These are phyloP conservation scores for Cryptococcus maquisensis DNA, from an alignment of 1,284 basidiomycete genomes.

Conservation along the genomic window DNA sequence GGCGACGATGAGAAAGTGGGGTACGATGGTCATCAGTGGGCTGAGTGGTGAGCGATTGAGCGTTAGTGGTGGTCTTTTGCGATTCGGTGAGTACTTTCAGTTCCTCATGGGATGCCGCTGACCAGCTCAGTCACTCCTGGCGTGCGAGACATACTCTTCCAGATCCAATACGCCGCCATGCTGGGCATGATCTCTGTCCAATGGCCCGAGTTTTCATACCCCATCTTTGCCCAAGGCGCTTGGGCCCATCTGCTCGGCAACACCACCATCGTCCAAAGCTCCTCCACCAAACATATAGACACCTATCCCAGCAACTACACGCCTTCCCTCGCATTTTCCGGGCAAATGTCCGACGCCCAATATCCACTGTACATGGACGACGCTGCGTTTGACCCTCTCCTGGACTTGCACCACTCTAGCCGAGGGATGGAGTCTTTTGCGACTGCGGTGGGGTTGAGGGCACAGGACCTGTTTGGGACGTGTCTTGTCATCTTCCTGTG, in stretches of 20 bases:
- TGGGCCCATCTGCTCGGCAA: constrained; percentile 87
- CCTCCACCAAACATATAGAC: constrained; percentile 58
- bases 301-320: constrained; percentile 55
- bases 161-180: constrained; percentile 71
- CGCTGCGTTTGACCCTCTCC: constrained; percentile 51
- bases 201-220: constrained; percentile 90
- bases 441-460: constrained; percentile 70
- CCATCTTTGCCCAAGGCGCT: constrained; percentile 74
- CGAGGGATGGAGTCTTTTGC: constrained; percentile 74
- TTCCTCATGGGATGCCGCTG: not conserved
- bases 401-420: constrained; percentile 34
- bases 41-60: constrained; percentile 85
- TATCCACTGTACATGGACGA: constrained; percentile 76
- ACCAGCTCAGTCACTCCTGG: constrained; percentile 74
- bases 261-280: constrained; percentile 60
- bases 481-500: constrained; percentile 77
- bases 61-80: constrained; percentile 74
- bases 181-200: constrained; percentile 87
- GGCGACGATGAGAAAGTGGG: constrained; percentile 54
- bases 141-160: constrained; percentile 84
- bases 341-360: constrained; percentile 63
- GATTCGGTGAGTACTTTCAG: constrained; percentile 65
- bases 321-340: constrained; percentile 62
- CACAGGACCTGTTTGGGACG: constrained; percentile 77
- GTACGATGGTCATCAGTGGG: constrained; percentile 84